These are phyloP conservation scores for Oryza coarctata DNA, from an alignment of 176 grass and related monocot species.

Conservation along the genomic window DNA sequence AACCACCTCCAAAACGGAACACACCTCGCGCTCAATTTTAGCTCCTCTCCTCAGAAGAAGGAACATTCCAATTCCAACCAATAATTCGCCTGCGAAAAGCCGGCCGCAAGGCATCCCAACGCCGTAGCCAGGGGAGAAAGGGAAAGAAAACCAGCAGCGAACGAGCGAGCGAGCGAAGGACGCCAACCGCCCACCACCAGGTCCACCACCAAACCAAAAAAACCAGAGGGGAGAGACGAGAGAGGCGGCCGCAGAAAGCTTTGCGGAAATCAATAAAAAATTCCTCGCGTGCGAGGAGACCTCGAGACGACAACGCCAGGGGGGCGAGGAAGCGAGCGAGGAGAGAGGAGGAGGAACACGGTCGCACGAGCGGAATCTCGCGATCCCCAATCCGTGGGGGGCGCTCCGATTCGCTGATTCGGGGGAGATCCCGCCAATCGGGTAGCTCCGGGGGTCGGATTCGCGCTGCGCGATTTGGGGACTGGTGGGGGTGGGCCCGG, in stretches of 20 bases:
- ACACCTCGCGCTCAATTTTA: not conserved
- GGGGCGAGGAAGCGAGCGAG: not conserved
- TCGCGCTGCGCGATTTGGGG: slow-evolving; percentile 22
- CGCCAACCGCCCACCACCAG: not conserved
- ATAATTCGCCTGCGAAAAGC: not conserved
- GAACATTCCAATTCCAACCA: slow-evolving; percentile 9
- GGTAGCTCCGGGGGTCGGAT: slow-evolving; percentile 20
- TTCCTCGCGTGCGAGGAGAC: slow-evolving; percentile 47
- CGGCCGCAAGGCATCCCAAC: not conserved
- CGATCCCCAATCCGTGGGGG: slow-evolving; percentile 46
- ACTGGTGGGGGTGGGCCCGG: slow-evolving; percentile 6
- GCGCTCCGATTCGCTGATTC: slow-evolving; percentile 27
- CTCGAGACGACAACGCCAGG: slow-evolving; percentile 35
- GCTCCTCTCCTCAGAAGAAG: not conserved
- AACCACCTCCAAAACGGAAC: not conserved
- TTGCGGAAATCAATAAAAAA: slow-evolving; percentile 4
- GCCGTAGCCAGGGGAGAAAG: not conserved
- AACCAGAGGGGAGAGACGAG: not conserved
- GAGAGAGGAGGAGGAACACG: not conserved
- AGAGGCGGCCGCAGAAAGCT: slow-evolving; percentile 10
- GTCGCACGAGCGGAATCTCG: slow-evolving; percentile 31
- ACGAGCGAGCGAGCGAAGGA: not conserved
- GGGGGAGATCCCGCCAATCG: slow-evolving; percentile 46
- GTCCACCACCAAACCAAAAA: slow-evolving; percentile 8
- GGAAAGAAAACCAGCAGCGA: not conserved